Conservation (phyloP, 257 asterid species). For the Gynochthodes officinalis region DNA sequence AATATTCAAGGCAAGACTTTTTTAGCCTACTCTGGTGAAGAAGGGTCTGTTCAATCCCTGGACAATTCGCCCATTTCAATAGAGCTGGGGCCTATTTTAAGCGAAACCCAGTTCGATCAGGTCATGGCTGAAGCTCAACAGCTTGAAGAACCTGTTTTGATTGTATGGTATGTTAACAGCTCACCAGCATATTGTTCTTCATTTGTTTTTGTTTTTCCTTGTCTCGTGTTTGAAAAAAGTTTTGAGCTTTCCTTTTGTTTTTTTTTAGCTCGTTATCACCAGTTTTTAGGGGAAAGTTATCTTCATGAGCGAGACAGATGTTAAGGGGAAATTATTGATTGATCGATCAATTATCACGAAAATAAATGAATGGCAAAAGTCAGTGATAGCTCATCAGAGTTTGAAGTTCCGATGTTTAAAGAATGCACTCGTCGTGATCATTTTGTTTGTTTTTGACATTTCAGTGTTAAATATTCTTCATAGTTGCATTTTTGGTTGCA, state of each 20-base stretch:
- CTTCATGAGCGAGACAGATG: not conserved
- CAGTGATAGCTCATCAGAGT: not conserved
- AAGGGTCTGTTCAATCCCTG: conserved; percentile 38
- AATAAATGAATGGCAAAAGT: not conserved
- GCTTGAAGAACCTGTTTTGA: conserved; percentile 52
- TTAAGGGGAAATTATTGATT: not conserved
- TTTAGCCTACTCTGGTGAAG: conserved; percentile 30
- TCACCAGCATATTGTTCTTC: not conserved
- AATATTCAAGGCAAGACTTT: not conserved
- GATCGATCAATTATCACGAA: not conserved
- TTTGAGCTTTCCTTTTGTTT: no score
- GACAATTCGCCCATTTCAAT: conserved; percentile 53
- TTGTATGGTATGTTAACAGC: conserved; percentile 52
- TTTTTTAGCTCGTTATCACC: not conserved
- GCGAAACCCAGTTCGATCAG: conserved; percentile 68
- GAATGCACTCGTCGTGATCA: not conserved
- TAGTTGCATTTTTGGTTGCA: not conserved
- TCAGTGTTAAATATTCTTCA: not conserved
- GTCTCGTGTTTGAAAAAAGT: not conserved
- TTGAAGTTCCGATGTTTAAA: no score
- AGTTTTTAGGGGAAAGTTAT: not conserved
- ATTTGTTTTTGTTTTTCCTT: not conserved
- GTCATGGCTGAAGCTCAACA: conserved; percentile 62
- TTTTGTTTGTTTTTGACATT: not conserved
- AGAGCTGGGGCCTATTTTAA: conserved; percentile 52